A percentile compares a stretch with the other conserved stretches of the same genome.
phyloP scores from a whole-genome alignment of 2,329 filamentous ascomycete genomes.

The Diaporthe citrichinensis region DNA sequence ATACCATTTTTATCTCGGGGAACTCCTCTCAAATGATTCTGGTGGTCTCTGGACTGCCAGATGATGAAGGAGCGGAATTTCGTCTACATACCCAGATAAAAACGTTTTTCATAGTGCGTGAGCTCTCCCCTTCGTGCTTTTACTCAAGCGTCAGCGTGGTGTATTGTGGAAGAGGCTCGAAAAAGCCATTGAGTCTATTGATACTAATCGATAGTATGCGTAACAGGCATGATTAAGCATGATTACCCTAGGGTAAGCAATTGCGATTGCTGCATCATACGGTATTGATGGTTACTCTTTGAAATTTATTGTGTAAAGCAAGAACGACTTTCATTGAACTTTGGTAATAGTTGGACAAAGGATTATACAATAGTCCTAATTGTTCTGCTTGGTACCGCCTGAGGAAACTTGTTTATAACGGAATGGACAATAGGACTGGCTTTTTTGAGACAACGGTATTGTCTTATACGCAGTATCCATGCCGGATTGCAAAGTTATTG shows the following conservation, averaged over 20 bases:
- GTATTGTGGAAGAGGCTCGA: not conserved
- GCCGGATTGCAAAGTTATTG: not conserved
- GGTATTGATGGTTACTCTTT: not conserved
- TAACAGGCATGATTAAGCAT: not conserved
- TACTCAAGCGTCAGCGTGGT: not conserved
- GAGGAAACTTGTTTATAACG: too few species aligned
- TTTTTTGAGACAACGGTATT: not conserved
- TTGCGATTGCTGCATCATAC: too few species aligned
- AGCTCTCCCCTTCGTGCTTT: not conserved
- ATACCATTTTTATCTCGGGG: not conserved
- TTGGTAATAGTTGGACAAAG: not conserved
- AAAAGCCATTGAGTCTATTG: not conserved
- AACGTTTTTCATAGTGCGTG: not conserved
- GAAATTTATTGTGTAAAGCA: not conserved
- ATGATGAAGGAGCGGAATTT: not conserved
- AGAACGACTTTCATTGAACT: too few species aligned
- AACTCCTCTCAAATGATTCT: not conserved
- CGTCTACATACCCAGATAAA: not conserved
- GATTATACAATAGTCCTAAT: not conserved
- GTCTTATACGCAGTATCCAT: not conserved
- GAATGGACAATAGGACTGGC: not conserved
- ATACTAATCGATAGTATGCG: not conserved
- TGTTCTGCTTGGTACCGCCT: too few species aligned
- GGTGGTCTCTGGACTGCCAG: not conserved
- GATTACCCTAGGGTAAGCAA: not conserved